phyloP scores from a whole-genome alignment of 2,329 filamentous ascomycete species.

The Trichophyton rubrum region DNA sequence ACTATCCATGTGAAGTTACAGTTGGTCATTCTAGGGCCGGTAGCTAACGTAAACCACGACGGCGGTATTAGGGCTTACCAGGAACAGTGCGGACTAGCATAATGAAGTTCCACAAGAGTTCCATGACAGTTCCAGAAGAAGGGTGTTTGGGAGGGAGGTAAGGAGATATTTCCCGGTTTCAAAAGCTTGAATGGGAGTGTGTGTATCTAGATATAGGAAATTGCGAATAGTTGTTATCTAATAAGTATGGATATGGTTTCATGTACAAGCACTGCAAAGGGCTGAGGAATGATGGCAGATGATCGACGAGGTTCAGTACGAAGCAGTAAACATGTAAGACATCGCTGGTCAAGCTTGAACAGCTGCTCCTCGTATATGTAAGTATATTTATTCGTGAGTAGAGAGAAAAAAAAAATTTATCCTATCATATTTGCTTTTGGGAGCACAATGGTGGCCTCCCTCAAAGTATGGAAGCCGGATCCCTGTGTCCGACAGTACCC shows the following conservation, averaged over 20 bases:
- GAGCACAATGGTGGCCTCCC: neutral
- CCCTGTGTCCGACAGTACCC: neutral
- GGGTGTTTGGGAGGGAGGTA: neutral
- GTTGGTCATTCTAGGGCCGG: neutral
- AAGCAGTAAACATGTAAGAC: neutral
- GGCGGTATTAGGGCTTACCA: neutral
- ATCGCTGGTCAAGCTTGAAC: neutral
- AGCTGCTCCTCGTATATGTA: neutral
- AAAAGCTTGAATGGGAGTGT: neutral
- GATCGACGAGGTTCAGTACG: neutral
- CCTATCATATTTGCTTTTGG: constrained; percentile 2
- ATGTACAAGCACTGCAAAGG: neutral
- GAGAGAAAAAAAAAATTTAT: neutral
- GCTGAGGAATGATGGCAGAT: neutral
- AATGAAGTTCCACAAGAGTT: neutral
- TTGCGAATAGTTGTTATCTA: neutral
- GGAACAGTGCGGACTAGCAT: neutral
- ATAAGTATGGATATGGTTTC: neutral
- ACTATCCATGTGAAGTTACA: neutral
- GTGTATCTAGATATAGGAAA: neutral
- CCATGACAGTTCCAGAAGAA: neutral
- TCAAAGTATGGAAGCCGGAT: neutral
- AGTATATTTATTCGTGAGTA: neutral
- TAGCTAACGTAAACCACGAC: neutral
- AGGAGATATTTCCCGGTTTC: neutral